Percentiles rank a stretch among this genome's conserved stretches.
These are phyloP conservation scores for Azolla pinnata DNA, from an alignment of 75 land plant species.

Conservation along the genomic window DNA sequence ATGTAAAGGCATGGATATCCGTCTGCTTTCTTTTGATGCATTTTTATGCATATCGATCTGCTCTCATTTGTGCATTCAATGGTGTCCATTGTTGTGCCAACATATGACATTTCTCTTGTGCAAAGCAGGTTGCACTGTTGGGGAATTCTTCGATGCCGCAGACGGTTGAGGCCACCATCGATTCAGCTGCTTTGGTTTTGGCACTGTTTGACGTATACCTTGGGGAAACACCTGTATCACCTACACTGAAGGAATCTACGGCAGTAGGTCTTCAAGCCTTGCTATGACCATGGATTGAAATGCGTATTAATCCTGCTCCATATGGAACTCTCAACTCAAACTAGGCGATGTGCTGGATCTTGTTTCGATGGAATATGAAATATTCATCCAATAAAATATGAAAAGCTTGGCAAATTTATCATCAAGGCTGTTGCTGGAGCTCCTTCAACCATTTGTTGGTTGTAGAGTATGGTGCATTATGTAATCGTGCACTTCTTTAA, in stretches of 20 bases:
- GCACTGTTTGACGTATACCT: slow-evolving; percentile 60
- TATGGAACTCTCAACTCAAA: too few relatives aligned
- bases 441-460: too few relatives aligned
- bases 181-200: slow-evolving; percentile 32
- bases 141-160: slow-evolving; percentile 24
- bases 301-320: too few relatives aligned
- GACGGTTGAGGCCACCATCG: slow-evolving; percentile 38
- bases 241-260: slow-evolving; percentile 48
- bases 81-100: not conserved
- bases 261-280: slow-evolving; percentile 22
- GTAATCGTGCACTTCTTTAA: too few relatives aligned
- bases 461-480: too few relatives aligned
- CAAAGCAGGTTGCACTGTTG: slow-evolving; percentile 52
- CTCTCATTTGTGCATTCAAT: too few relatives aligned
- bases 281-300: too few relatives aligned
- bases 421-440: too few relatives aligned
- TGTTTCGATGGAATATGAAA: too few relatives aligned
- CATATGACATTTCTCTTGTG: not conserved
- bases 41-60: not conserved
- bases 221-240: slow-evolving; percentile 57
- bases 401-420: too few relatives aligned
- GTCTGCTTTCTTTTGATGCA: not conserved
- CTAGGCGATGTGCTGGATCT: too few relatives aligned
- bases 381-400: too few relatives aligned
- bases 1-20: not conserved